A percentile compares a stretch with the other conserved stretches of the same genome.
These are phyloP conservation scores for Exobasidium rhododendri DNA, from an alignment of 1,284 basidiomycete genomes.

Conservation along the genomic window DNA sequence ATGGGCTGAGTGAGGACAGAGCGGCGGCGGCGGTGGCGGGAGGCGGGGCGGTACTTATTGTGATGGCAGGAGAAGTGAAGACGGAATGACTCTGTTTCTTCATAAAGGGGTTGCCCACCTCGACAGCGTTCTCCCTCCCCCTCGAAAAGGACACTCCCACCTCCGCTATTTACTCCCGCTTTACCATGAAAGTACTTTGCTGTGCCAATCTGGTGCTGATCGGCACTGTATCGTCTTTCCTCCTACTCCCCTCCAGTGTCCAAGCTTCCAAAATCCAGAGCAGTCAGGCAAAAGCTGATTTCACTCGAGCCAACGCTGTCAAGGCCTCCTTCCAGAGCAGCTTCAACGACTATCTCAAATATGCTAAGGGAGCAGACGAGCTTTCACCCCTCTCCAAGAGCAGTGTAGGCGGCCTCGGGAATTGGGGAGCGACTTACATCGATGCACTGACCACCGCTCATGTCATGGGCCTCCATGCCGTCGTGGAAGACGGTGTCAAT, in stretches of 20 bases:
- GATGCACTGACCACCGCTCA: slow-evolving; percentile 41
- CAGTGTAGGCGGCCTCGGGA: slow-evolving; percentile 29
- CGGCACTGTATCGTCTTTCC: neutral
- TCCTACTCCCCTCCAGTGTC: neutral
- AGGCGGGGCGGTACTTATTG: no score
- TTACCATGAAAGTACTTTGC: neutral
- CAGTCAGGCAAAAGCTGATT: slow-evolving; percentile 11
- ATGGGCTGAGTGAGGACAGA: no score
- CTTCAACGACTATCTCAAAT: slow-evolving; percentile 36
- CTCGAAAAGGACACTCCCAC: no score
- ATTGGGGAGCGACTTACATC: slow-evolving; percentile 46
- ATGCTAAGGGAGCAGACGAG: slow-evolving; percentile 24
- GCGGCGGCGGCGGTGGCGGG: no score
- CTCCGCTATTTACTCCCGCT: neutral
- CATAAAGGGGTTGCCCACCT: no score
- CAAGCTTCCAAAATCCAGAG: slow-evolving; percentile 16
- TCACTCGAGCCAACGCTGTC: slow-evolving; percentile 28
- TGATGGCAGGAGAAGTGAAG: no score
- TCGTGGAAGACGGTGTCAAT: slow-evolving; percentile 25
- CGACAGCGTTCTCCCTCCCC: no score
- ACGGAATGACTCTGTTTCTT: no score
- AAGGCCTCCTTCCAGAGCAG: slow-evolving; percentile 26
- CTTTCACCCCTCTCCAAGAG: slow-evolving; percentile 29
- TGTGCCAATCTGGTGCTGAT: neutral
- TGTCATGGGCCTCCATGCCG: slow-evolving; percentile 41